A percentile compares a stretch with the other conserved stretches of the same genome.
These are phyloP conservation scores for Boletus sp. DNA, from an alignment of 768 basidiomycete species.

Conservation along the genomic window DNA sequence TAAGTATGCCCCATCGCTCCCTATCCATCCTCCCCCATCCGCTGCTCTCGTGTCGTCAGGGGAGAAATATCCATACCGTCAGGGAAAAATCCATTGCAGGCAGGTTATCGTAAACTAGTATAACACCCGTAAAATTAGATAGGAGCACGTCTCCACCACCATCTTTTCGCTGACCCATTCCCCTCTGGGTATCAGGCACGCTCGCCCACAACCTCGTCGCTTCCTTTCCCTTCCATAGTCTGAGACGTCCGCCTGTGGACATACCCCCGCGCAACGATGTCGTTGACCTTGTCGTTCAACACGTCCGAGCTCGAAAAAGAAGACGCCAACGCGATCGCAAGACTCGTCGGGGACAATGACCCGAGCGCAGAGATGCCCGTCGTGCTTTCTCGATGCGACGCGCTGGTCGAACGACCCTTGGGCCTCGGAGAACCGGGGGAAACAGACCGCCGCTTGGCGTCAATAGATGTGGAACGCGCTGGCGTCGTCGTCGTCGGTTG, in stretches of 20 bases:
- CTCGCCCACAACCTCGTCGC: not conserved
- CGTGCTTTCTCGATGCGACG: conserved; percentile 1
- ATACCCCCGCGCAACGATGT: conserved; percentile 39
- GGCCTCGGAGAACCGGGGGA: conserved; percentile 10
- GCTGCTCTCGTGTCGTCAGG: too few relatives aligned
- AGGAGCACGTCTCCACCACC: too few relatives aligned
- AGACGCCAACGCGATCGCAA: conserved; percentile 22
- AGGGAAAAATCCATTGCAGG: too few relatives aligned
- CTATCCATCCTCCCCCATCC: too few relatives aligned
- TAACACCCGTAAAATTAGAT: too few relatives aligned
- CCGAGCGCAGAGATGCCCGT: conserved; percentile 12
- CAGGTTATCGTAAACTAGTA: too few relatives aligned
- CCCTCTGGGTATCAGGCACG: too few relatives aligned
- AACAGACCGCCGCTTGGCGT: not conserved
- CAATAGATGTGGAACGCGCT: not conserved
- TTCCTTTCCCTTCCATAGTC: not conserved
- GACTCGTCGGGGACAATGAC: conserved; percentile 24
- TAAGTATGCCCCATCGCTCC: too few relatives aligned
- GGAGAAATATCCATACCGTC: too few relatives aligned
- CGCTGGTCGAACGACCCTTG: conserved; percentile 6
- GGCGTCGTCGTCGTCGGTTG: not conserved
- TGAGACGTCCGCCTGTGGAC: conserved; percentile 15
- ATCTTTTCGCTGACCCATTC: too few relatives aligned
- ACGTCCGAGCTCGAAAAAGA: conserved; percentile 23
- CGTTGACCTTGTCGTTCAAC: conserved; percentile 32